Percentiles rank a stretch among this genome's conserved stretches.
phyloP scores from a whole-genome alignment of 148 eudicot genomes.

The Chenopodium quinoa region DNA sequence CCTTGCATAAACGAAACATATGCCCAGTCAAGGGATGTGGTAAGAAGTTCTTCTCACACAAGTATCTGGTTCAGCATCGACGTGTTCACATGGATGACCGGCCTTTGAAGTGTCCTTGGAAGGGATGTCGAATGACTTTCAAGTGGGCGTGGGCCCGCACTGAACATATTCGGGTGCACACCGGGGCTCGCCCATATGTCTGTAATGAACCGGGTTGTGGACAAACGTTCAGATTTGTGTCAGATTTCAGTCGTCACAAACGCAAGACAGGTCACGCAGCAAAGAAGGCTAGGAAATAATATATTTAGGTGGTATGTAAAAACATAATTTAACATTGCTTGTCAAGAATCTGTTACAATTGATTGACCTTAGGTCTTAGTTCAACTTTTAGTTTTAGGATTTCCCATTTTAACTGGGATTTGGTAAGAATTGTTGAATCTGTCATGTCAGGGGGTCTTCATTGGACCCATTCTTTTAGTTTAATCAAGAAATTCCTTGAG shows the following conservation, averaged over 20 bases:
- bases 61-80: slow-evolving; percentile 87
- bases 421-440: slow-evolving; percentile 13
- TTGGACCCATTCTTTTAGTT: slow-evolving; percentile 27
- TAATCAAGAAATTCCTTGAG: slow-evolving; percentile 10
- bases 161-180: slow-evolving; percentile 91
- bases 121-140: slow-evolving; percentile 92
- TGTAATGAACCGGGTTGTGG: slow-evolving; percentile 83
- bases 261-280: slow-evolving; percentile 90
- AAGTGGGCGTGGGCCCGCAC: slow-evolving; percentile 99
- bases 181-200: slow-evolving; percentile 89
- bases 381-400: slow-evolving; percentile 9
- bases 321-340: slow-evolving; percentile 19
- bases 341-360: slow-evolving; percentile 14
- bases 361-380: slow-evolving; percentile 26
- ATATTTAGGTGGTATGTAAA: slow-evolving; percentile 16
- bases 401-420: not conserved
- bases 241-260: slow-evolving; percentile 98
- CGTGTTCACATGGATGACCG: slow-evolving; percentile 93
- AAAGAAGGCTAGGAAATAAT: slow-evolving; percentile 52
- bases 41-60: slow-evolving; percentile 94
- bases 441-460: slow-evolving; percentile 20
- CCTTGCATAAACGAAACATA: slow-evolving; percentile 60
- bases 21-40: slow-evolving; percentile 92
- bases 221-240: slow-evolving; percentile 90
- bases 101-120: slow-evolving; percentile 97